Evolutionary conservation across 2,329 filamentous ascomycete species (phyloP), one percentile per base, ranked within the genome.

Genomic region (Chrysoporthe puriensis): DNA sequence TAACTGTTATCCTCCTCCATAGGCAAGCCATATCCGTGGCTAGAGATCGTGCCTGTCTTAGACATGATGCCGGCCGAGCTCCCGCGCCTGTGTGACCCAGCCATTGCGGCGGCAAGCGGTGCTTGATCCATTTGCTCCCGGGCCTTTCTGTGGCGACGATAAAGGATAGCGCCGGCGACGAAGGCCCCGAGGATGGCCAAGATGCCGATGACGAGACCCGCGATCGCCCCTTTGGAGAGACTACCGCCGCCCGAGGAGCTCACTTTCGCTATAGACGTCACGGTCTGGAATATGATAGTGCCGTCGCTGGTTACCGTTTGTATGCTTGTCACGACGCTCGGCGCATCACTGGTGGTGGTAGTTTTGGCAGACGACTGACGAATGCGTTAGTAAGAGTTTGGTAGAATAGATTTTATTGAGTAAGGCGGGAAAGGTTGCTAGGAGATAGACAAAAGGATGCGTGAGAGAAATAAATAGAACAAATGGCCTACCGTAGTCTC

Each of bases 231-330:
- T 0, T 81, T 82, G 43, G 77, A 77, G 0, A 86, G 76, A 4
- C 78, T 76, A 62, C 68, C 72, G 59, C 57, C 70, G 42, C 73
- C 73, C 7, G 73, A 69, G 61, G 73, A 69, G 61, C 64, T 16
- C 0, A 72, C 70, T 0, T 82, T 82, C 0, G 86, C 85, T 7
- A 79, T 79, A 18, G 86, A 80, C 1, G 85, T 88, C 3, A 90
- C 82, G 1, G 86, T 89, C 67, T 80, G 82, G 32, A 63, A 68
- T 4, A 70, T 50, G 54, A 88, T 77, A 5, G 78, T 82, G 21
- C 86, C 86, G 11, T 80, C 83, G 7, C 81, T 79, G 0, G 86
- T 89, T 11, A 89, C 81, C 0, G 87, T 90, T 72, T 83, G 78
- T 2, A 86, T 73, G 8, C 77, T 75, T 36, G 68, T 70, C 9